Evolutionary conservation across 192 early-diverging fungal genomes (phyloP).

Genomic region (Pilobolus umbonatus): DNA sequence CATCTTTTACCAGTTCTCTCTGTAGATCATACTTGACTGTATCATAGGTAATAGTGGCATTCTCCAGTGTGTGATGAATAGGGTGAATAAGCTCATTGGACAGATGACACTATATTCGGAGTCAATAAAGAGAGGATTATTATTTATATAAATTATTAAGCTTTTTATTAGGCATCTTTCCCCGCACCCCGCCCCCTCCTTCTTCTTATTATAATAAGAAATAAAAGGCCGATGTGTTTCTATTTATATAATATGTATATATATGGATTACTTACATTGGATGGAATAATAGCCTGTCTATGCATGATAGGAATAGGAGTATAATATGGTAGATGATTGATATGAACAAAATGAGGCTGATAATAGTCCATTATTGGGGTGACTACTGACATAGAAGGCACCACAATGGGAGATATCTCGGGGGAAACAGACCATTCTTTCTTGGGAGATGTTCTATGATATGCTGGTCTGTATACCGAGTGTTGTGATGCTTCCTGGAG

Average conservation of each 20-base stretch:
- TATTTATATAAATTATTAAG: too few relatives aligned
- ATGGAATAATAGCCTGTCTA: too few relatives aligned
- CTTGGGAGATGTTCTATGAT: not conserved
- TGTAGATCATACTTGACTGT: slow-evolving; percentile 12
- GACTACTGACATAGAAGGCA: slow-evolving; percentile 12
- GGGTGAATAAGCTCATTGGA: slow-evolving; percentile 12
- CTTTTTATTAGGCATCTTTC: not conserved
- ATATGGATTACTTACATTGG: too few relatives aligned
- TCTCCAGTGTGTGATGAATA: slow-evolving; percentile 37
- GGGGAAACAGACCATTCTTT: slow-evolving; percentile 2
- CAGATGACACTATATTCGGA: not conserved
- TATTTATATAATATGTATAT: not conserved
- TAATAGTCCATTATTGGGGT: slow-evolving; percentile 13
- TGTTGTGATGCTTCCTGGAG: slow-evolving; percentile 12
- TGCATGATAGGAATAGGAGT: slow-evolving; percentile 2
- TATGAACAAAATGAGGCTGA: slow-evolving; percentile 9
- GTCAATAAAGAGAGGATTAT: not conserved
- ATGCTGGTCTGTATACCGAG: slow-evolving; percentile 12
- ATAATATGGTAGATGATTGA: slow-evolving; percentile 1
- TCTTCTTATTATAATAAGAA: too few relatives aligned
- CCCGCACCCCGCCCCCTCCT: too few relatives aligned
- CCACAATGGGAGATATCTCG: slow-evolving; percentile 15
- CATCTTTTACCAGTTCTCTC: slow-evolving; percentile 30
- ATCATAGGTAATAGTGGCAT: slow-evolving; percentile 36
- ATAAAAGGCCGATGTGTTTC: too few relatives aligned